A percentile compares a stretch with the other conserved stretches of the same genome.
Conservation (phyloP, 2,329 filamentous ascomycete species). For the Epichloe uncinata region DNA sequence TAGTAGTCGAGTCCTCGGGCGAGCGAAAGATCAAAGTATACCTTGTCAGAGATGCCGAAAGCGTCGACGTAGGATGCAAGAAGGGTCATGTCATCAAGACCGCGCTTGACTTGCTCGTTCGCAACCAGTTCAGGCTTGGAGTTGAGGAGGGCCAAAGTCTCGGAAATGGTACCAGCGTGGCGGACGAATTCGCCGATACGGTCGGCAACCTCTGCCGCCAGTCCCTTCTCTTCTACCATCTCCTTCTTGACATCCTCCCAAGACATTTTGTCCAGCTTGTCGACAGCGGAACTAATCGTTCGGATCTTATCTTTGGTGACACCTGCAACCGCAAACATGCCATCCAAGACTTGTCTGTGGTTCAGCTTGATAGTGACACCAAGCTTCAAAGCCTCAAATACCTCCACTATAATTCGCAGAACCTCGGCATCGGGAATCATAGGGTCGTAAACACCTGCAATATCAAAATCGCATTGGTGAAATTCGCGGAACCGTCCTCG, state of each 20-base stretch:
- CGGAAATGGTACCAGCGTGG: conserved; percentile 53
- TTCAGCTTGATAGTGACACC: conserved; percentile 85
- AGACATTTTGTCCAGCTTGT: conserved; percentile 88
- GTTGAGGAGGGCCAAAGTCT: conserved; percentile 58
- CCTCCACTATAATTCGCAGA: conserved; percentile 68
- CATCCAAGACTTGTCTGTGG: conserved; percentile 87
- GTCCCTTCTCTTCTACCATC: conserved; percentile 85
- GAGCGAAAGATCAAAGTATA: conserved; percentile 83
- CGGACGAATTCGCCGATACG: conserved; percentile 78
- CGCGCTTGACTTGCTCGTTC: conserved; percentile 65
- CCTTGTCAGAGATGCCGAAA: conserved; percentile 55
- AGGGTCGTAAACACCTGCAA: conserved; percentile 73
- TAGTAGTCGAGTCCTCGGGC: conserved; percentile 90
- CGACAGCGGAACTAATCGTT: conserved; percentile 81
- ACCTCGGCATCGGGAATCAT: conserved; percentile 93
- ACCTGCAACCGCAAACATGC: conserved; percentile 81
- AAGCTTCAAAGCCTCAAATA: conserved; percentile 65
- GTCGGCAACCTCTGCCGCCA: conserved; percentile 65
- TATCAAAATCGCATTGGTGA: conserved; percentile 95
- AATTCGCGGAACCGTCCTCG: conserved; percentile 93
- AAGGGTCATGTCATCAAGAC: conserved; percentile 66
- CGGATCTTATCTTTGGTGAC: conserved; percentile 80
- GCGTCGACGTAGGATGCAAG: conserved; percentile 73
- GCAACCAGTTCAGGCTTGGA: conserved; percentile 52
- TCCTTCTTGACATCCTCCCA: conserved; percentile 85